phyloP scores from a whole-genome alignment of 768 basidiomycete species.

The Glaciozyma antarctica region DNA sequence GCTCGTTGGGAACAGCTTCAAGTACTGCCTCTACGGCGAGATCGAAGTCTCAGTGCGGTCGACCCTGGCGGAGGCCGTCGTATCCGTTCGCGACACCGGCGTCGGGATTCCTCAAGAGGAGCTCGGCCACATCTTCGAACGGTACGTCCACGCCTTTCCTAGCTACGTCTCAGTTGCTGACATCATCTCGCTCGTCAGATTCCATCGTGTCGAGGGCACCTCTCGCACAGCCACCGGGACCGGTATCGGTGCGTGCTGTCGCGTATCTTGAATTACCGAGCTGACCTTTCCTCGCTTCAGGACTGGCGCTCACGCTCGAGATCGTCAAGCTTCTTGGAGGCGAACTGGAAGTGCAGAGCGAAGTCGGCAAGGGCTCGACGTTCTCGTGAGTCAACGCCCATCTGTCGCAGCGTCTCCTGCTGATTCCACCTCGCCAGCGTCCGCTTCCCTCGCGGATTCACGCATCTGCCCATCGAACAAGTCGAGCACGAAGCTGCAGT shows the following conservation, averaged over 20 bases:
- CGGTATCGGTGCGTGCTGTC: neutral
- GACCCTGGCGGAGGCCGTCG: constrained; percentile 12
- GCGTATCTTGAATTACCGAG: neutral
- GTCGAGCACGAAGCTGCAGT: constrained; percentile 11
- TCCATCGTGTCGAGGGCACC: constrained; percentile 25
- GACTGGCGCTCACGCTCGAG: constrained; percentile 30
- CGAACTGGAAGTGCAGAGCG: constrained; percentile 23
- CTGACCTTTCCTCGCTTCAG: neutral
- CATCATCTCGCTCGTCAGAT: constrained; percentile 3
- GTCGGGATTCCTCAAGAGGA: constrained; percentile 23
- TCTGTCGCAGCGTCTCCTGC: neutral
- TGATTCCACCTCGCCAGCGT: neutral
- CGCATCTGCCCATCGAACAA: constrained; percentile 22
- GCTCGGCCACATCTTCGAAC: constrained; percentile 28
- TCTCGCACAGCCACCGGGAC: neutral
- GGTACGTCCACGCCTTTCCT: neutral
- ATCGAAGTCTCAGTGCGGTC: constrained; percentile 14
- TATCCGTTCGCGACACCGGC: constrained; percentile 24
- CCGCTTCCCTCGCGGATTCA: constrained; percentile 14
- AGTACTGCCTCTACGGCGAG: constrained; percentile 13
- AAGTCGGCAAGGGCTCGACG: constrained; percentile 18
- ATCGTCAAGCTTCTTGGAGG: constrained; percentile 28
- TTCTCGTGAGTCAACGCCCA: constrained; percentile 8
- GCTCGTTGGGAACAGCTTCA: constrained; percentile 23
- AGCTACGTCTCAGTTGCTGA: no score